phyloP scores from a whole-genome alignment of 164 flowering plant genomes.

The Platanus orientalis region DNA sequence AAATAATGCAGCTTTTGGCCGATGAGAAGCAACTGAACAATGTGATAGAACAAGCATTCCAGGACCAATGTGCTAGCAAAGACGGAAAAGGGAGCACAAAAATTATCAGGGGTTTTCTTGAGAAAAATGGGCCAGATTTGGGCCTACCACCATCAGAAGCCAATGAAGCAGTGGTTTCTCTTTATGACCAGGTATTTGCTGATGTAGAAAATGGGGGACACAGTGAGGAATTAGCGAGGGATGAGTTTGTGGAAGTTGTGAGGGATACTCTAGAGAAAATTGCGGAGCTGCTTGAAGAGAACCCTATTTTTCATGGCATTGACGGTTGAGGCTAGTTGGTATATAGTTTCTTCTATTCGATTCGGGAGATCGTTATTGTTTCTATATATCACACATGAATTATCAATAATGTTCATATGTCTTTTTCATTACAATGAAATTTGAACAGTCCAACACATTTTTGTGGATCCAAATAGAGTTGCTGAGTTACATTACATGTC shows the following conservation, averaged over 20 bases:
- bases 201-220: conserved; percentile 23
- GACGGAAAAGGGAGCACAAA: conserved; percentile 21
- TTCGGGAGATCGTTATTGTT: not conserved
- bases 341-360: not conserved
- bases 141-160: conserved; percentile 54
- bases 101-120: conserved; percentile 35
- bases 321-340: not conserved
- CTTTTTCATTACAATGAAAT: too few relatives aligned
- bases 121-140: conserved; percentile 36
- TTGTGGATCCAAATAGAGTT: too few relatives aligned
- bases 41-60: conserved; percentile 28
- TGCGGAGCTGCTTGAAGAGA: conserved; percentile 47
- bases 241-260: conserved; percentile 27
- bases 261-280: conserved; percentile 48
- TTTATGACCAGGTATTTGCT: conserved; percentile 52
- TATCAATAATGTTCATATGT: too few relatives aligned
- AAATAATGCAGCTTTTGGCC: conserved; percentile 45
- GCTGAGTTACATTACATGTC: too few relatives aligned
- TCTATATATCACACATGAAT: not conserved
- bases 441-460: too few relatives aligned
- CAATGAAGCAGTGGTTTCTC: conserved; percentile 41
- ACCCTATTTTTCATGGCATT: conserved; percentile 28
- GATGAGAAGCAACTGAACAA: conserved; percentile 39
- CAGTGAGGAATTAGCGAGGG: conserved; percentile 21
- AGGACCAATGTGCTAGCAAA: conserved; percentile 10